Evolutionary conservation across 1,139 yeast genomes (phyloP).

Genomic region (Zygosaccharomyces pseudobailii): DNA sequence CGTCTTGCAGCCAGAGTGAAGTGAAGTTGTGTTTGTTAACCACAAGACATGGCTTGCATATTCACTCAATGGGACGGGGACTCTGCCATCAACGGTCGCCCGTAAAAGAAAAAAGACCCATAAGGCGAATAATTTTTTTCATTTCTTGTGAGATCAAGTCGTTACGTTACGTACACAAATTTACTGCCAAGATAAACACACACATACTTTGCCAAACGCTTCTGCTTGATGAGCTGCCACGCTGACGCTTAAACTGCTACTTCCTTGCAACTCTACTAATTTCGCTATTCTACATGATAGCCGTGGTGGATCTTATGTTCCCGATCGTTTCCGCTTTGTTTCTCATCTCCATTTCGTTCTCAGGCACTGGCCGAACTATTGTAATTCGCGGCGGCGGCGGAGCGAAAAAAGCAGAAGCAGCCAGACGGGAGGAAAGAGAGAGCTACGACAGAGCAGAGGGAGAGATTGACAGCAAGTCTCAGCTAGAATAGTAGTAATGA

Average conservation of each 20-base stretch:
- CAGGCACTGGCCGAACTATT: background rate
- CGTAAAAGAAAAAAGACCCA: slow-evolving; percentile 5
- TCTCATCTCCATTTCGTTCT: slow-evolving; percentile 1
- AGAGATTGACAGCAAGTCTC: too few relatives aligned
- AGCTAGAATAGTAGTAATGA: too few relatives aligned
- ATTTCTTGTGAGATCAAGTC: background rate
- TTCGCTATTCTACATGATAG: too few relatives aligned
- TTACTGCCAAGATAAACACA: background rate
- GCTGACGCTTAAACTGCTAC: background rate
- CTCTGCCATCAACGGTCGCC: slow-evolving; percentile 2
- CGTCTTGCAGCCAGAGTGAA: background rate
- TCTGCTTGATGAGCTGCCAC: background rate
- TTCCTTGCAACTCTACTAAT: background rate
- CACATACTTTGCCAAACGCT: background rate
- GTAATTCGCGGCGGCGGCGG: slow-evolving; percentile 4
- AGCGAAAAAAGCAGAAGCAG: slow-evolving; percentile 2
- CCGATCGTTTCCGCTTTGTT: slow-evolving; percentile 1
- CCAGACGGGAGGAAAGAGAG: background rate
- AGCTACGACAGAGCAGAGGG: too few relatives aligned
- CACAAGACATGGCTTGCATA: slow-evolving; percentile 2
- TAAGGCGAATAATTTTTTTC: slow-evolving; percentile 3
- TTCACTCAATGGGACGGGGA: slow-evolving; percentile 3
- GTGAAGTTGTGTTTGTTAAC: slow-evolving; percentile 5
- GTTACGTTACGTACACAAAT: background rate
- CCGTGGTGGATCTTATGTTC: background rate